Percentiles rank a stretch among this genome's conserved stretches.
These are phyloP conservation scores for Thelonectria discophora DNA, from an alignment of 2,329 filamentous ascomycete genomes.

Conservation along the genomic window DNA sequence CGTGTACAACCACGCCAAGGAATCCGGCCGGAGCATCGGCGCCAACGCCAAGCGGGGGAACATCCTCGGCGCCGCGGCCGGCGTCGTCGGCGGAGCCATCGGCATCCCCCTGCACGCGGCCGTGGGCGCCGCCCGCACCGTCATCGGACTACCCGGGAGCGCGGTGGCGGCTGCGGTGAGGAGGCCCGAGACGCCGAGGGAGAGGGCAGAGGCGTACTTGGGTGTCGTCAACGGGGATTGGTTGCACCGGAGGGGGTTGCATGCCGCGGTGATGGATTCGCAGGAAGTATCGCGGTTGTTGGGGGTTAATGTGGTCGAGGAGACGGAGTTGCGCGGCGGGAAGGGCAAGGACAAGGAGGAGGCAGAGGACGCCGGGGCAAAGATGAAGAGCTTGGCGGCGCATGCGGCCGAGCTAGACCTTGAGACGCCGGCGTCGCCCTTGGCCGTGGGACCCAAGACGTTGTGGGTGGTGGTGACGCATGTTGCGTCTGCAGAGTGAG, in stretches of 20 bases:
- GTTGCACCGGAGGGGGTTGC: slow-evolving; percentile 51
- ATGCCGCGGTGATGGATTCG: slow-evolving; percentile 49
- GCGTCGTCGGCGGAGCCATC: slow-evolving; percentile 50
- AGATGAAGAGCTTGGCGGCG: slow-evolving; percentile 40
- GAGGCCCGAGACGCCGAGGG: slow-evolving; percentile 52
- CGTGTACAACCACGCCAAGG: slow-evolving; percentile 48
- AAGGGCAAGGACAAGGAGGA: slow-evolving; percentile 29
- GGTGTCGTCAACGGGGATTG: slow-evolving; percentile 55
- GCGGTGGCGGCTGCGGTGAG: slow-evolving; percentile 47
- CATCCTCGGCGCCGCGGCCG: slow-evolving; percentile 49
- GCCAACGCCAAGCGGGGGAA: slow-evolving; percentile 51
- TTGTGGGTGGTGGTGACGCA: slow-evolving; percentile 49
- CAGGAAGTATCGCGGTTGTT: slow-evolving; percentile 43
- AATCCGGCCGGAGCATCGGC: slow-evolving; percentile 48
- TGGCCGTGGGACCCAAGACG: slow-evolving; percentile 42
- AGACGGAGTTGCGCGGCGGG: slow-evolving; percentile 50
- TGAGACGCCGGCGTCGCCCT: slow-evolving; percentile 27
- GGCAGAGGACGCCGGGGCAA: slow-evolving; percentile 20
- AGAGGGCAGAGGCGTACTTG: slow-evolving; percentile 53
- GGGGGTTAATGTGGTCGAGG: slow-evolving; percentile 45
- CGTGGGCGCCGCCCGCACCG: slow-evolving; percentile 48
- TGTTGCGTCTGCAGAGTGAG: neutral
- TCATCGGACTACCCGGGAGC: slow-evolving; percentile 46
- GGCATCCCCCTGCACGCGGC: slow-evolving; percentile 51
- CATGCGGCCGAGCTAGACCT: slow-evolving; percentile 46